Percentiles rank a stretch among this genome's conserved stretches.
Evolutionary conservation across 805 yeast species (phyloP).

Genomic region (Jamesozyma piceae): DNA sequence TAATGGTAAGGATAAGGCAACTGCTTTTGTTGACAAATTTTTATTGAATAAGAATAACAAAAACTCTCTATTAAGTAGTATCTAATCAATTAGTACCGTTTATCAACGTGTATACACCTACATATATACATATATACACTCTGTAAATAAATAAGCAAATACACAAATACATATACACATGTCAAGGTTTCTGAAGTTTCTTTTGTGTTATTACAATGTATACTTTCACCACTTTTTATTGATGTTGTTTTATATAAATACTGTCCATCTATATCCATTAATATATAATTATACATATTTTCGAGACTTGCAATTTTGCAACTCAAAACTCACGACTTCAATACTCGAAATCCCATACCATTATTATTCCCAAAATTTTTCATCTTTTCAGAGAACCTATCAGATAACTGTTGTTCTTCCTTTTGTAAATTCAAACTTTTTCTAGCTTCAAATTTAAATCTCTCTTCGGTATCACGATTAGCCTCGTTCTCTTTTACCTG

Average conservation of each 20-base stretch:
- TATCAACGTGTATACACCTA: background rate
- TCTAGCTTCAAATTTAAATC: background rate
- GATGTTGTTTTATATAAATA: background rate
- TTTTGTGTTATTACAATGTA: background rate
- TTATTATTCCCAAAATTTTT: constrained; percentile 11
- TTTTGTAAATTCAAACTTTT: background rate
- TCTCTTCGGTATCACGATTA: background rate
- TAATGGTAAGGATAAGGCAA: constrained; percentile 53
- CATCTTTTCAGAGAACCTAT: constrained; percentile 15
- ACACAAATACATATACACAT: background rate
- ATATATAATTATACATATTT: background rate
- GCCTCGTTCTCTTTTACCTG: background rate
- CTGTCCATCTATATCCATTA: background rate
- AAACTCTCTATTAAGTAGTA: constrained; percentile 1
- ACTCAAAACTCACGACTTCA: background rate
- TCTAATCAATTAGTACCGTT: too few relatives aligned
- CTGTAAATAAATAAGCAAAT: background rate
- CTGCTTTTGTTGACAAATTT: constrained; percentile 46
- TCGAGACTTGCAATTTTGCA: background rate
- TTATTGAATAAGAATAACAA: constrained; percentile 30
- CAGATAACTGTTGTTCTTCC: background rate
- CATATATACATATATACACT: background rate
- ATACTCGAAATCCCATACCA: constrained; percentile 15
- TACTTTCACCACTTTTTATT: background rate
- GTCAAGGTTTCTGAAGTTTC: too few relatives aligned